These are phyloP conservation scores for Dryas alaskensis DNA, from an alignment of 306 rosid species.

Conservation along the genomic window DNA sequence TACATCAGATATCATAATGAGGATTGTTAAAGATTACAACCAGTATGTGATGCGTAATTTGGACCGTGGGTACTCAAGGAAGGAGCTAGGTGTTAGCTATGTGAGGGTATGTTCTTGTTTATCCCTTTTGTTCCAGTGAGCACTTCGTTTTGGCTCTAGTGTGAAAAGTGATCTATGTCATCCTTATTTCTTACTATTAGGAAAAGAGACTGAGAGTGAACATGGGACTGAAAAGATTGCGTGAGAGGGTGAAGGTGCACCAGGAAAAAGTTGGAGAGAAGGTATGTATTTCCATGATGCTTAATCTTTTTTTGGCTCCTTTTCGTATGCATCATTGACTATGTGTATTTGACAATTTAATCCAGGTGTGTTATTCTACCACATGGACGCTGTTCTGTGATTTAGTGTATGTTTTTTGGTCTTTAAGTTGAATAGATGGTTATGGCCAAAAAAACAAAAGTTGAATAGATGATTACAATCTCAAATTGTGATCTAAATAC, in stretches of 20 bases:
- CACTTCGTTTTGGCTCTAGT: neutral
- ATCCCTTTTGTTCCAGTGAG: conserved; percentile 7
- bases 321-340: conserved; percentile 1
- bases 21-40: conserved; percentile 95
- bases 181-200: conserved; percentile 29
- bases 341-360: neutral
- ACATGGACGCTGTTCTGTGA: neutral
- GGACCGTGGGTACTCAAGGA: conserved; percentile 95
- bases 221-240: conserved; percentile 82
- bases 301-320: neutral
- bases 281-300: conserved; percentile 39
- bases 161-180: neutral
- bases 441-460: too few relatives aligned
- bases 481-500: too few relatives aligned
- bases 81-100: conserved; percentile 96
- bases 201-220: conserved; percentile 92
- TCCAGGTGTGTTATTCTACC: neutral
- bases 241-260: conserved; percentile 92
- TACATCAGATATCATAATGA: conserved; percentile 92
- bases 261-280: conserved; percentile 93
- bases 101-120: conserved; percentile 64
- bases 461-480: neutral
- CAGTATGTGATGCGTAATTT: conserved; percentile 92
- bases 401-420: too few relatives aligned
- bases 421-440: neutral